Base-by-base conservation (phyloP, 805 yeast genomes). In the Debaryomyces prosopidis region DNA sequence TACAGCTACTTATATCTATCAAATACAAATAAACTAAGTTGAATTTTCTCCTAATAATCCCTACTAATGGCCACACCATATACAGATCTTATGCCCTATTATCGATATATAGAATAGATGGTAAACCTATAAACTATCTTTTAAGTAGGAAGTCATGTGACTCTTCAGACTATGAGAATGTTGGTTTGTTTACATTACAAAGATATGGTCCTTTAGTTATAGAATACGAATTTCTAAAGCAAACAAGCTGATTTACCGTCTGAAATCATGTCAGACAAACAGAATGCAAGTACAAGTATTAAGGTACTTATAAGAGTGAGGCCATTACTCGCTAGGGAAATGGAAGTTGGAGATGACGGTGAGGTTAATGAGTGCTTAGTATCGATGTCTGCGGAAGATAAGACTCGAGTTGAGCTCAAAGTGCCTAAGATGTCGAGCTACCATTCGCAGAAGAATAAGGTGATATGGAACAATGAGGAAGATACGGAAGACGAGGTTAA, bases 241-340 rank as follows among this genome's bases (percentile, higher is more conserved):
- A 30, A 30, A 30, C 5, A 30, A 5, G 14, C 6, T 12, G 33
- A 30, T n/a, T 30, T 30, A 30, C 11, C 8, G 10, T 30, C 5
- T n/a, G 11, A 5, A 3, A 14, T 30, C 12, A 30, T 30, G 33
- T 12, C 33, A 14, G 33, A 30, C 11, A 30, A 30, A 14, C 16
- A 12, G 33, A 30, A 32, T 43, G 46, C 27, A 17, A 43, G 48
- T 11, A 56, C 52, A 32, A 71, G 66, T 47, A 75, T 79, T 28
- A 71, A 72, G 44, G 83, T 79, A 1, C 57, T 73, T n/a, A 81
- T 79, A 1, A 59, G 85, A 12, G 81, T 79, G 2, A 60, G 85
- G 42, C 84, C 85, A 1, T 52, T 66, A 12, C 51, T 69, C 8
- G 50, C 59, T 4, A 52, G 65, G 15, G 80, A 73, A 49, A 42